A percentile compares a stretch with the other conserved stretches of the same genome.
These are phyloP conservation scores for Nakaseomyces uthaithaninus DNA, from an alignment of 1,139 yeast genomes.

Conservation along the genomic window DNA sequence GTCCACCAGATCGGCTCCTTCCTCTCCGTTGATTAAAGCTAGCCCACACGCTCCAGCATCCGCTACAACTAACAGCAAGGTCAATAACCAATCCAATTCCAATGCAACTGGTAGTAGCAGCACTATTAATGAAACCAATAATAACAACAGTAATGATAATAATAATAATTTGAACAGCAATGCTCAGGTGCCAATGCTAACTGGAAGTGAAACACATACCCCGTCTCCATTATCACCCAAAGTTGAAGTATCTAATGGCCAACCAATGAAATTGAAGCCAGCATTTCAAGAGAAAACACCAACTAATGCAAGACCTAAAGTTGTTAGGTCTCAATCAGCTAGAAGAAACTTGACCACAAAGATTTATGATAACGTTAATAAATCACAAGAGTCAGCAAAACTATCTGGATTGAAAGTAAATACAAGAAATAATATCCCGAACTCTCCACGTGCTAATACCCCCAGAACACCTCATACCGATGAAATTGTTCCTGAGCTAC, in stretches of 20 bases:
- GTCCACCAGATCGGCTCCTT: conserved; percentile 1
- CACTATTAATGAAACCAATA: not conserved
- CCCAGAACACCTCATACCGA: not conserved
- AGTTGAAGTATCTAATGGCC: not conserved
- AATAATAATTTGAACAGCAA: not conserved
- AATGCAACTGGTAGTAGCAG: not conserved
- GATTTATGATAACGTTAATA: not conserved
- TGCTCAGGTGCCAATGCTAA: too few species aligned
- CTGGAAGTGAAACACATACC: not conserved
- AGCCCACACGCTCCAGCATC: not conserved
- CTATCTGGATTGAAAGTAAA: not conserved
- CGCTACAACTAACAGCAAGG: not conserved
- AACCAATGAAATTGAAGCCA: not conserved
- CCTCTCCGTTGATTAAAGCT: not conserved
- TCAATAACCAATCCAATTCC: not conserved
- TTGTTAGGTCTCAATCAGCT: not conserved
- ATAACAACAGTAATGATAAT: not conserved
- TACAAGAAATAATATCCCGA: not conserved
- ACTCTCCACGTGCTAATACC: not conserved
- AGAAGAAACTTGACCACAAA: not conserved
- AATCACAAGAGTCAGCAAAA: not conserved
- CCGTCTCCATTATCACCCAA: not conserved
- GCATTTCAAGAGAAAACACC: not conserved
- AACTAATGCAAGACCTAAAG: not conserved
- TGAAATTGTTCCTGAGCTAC: not conserved